Evolutionary conservation across 192 early-diverging fungal species (phyloP), one percentile per base, ranked within the genome.

Genomic region (Phlyctochytrium bullatum): DNA sequence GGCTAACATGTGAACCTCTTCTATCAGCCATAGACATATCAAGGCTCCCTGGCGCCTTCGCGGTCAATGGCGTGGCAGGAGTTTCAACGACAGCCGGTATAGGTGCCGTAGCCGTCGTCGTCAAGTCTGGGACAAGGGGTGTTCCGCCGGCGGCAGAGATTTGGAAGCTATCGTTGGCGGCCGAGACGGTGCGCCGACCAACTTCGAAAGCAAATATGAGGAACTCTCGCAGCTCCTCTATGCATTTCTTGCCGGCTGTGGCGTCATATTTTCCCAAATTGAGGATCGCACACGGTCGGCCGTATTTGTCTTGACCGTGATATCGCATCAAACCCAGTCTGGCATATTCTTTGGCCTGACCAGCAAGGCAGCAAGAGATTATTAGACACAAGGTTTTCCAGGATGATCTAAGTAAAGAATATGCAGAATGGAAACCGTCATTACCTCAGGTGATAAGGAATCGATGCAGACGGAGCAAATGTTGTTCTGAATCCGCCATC

Each of bases 271-370:
- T 66, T 14, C 60, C 54, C 20, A 76, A 61, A 20, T 65, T 76
- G 59, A 82, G 30, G 47, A 73, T 57, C 3, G 66, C 64, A 29
- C 73, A 62, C 1, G 80, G 80, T 47, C 80, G 73, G 2, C 67
- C 69, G 2, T 64, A 40, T 17, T 52, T 3, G 65, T 82, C 80
- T 23, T 64, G 67, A 30, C 69, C 73, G 29, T 62, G 66, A 57
- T 78, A 78, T 6, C 68, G 52, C 58, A 82, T 77, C 17, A 79
- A 62, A 24, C 76, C 74, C 14, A 71, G 29, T 17, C 68, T 47
- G n/a, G 71, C 62, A 29, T 63, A 66, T 2, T 66, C 51, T 23
- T 32, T n/a, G 14, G 64, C 64, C 64, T 66, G 64, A 47, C 6
- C 20, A 20, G 20, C 40, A 20, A 14, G 20, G 40, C 40, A 47